Conservation (phyloP, 805 yeast genomes). For the Hanseniaspora lindneri region DNA sequence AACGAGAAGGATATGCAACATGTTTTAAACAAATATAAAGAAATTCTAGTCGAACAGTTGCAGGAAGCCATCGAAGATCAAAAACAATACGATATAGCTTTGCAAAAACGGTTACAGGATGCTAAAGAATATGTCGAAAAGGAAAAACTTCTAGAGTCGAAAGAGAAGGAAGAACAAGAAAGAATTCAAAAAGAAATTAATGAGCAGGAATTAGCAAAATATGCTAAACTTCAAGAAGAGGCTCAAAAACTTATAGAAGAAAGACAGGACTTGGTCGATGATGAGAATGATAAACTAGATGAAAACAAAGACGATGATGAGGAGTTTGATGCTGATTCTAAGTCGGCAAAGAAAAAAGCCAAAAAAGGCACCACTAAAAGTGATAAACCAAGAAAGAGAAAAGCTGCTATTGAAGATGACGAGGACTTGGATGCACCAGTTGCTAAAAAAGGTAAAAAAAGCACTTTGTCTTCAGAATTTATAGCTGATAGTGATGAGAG, state of each 20-base stretch:
- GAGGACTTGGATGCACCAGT: slow-evolving; percentile 26
- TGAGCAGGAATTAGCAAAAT: slow-evolving; percentile 43
- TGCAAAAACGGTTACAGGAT: slow-evolving; percentile 51
- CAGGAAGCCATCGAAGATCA: slow-evolving; percentile 64
- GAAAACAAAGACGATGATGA: slow-evolving; percentile 31
- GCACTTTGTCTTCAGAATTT: slow-evolving; percentile 30
- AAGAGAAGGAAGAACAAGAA: slow-evolving; percentile 32
- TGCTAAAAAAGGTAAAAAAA: slow-evolving; percentile 24
- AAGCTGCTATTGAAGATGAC: slow-evolving; percentile 36
- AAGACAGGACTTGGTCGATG: slow-evolving; percentile 35
- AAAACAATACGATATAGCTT: slow-evolving; percentile 46
- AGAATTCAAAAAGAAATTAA: slow-evolving; percentile 36
- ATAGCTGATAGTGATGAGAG: slow-evolving; percentile 36
- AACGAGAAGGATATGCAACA: slow-evolving; percentile 69
- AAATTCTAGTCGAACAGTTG: slow-evolving; percentile 60
- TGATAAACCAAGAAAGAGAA: slow-evolving; percentile 28
- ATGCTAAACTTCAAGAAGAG: slow-evolving; percentile 41
- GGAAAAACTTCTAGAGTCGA: slow-evolving; percentile 36
- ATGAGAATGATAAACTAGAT: slow-evolving; percentile 33
- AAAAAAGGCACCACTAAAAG: slow-evolving; percentile 20
- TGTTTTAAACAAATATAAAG: slow-evolving; percentile 75
- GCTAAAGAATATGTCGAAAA: slow-evolving; percentile 53
- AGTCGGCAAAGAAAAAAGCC: slow-evolving; percentile 26
- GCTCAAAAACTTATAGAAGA: slow-evolving; percentile 48
- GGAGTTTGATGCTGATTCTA: slow-evolving; percentile 24